Percentiles rank a stretch among this genome's conserved stretches.
phyloP scores from a whole-genome alignment of 1,284 basidiomycete species.

The Ganoderma resinaceum region DNA sequence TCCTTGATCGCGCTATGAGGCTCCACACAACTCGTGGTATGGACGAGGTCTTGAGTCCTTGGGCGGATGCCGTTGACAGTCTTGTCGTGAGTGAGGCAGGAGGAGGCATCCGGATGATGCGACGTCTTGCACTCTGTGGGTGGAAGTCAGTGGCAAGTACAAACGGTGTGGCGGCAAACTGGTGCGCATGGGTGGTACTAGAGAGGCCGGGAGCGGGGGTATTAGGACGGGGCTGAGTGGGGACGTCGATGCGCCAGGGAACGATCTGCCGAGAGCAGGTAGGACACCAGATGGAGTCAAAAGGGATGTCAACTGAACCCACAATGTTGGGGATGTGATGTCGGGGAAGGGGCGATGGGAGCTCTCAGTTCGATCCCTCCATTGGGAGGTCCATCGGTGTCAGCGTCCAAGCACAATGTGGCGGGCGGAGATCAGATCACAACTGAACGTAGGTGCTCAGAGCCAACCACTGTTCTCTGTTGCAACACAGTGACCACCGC shows the following conservation, averaged over 20 bases:
- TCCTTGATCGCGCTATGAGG: conserved; percentile 60
- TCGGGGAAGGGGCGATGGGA: conserved; percentile 30
- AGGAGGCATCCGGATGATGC: conserved; percentile 30
- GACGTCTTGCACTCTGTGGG: conserved; percentile 39
- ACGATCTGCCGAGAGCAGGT: conserved; percentile 74
- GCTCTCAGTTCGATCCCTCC: conserved; percentile 17
- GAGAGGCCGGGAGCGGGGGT: conserved; percentile 45
- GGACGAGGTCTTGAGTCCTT: conserved; percentile 65
- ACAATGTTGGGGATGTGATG: conserved; percentile 34
- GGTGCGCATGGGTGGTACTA: conserved; percentile 41
- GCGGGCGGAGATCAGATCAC: no score
- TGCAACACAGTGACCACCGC: no score
- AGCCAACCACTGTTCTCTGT: no score
- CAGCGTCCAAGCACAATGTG: no score
- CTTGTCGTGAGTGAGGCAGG: conserved; percentile 48
- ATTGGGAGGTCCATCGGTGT: no score
- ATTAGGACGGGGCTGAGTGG: conserved; percentile 43
- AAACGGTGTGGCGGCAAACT: not conserved
- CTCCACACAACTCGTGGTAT: conserved; percentile 65
- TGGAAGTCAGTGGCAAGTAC: conserved; percentile 22
- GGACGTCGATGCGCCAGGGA: conserved; percentile 67
- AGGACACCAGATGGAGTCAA: conserved; percentile 74
- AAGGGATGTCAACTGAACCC: conserved; percentile 54
- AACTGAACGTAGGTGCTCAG: no score
- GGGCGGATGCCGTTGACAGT: conserved; percentile 47